Conservation (phyloP, 345 rosid genomes). For the Salix koriyanagi region DNA sequence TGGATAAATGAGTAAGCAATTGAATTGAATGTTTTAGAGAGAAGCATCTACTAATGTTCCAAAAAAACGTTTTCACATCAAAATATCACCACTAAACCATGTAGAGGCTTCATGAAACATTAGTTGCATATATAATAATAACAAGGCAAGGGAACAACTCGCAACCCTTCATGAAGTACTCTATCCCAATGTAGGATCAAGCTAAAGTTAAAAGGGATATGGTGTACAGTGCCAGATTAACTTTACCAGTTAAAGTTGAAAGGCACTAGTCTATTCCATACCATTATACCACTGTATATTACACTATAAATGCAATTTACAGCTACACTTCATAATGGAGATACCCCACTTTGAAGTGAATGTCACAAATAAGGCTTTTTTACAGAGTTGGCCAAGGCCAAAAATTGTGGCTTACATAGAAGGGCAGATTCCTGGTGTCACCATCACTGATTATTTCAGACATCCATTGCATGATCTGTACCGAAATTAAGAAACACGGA, state of each 20-base stretch:
- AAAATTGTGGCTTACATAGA: constrained; percentile 50
- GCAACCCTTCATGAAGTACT: no score
- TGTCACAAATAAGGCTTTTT: background rate
- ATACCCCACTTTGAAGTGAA: background rate
- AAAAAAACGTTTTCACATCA: background rate
- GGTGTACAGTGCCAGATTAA: background rate
- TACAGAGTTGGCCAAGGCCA: background rate
- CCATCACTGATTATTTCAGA: constrained; percentile 78
- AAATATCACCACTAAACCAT: background rate
- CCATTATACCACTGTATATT: background rate
- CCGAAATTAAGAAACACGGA: constrained; percentile 2
- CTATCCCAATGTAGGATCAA: no score
- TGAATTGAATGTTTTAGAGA: background rate
- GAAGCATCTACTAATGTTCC: background rate
- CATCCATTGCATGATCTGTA: constrained; percentile 73
- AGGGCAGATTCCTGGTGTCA: constrained; percentile 73
- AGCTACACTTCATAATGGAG: background rate
- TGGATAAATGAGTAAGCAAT: background rate
- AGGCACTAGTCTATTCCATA: background rate
- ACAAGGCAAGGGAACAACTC: no score
- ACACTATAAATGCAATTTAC: background rate
- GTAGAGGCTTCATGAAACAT: background rate
- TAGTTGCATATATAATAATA: no score
- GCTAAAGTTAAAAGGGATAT: background rate
- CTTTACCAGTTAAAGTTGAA: background rate